Conservation (phyloP, 495 filamentous ascomycete genomes). For the Xanthoparmelia taractica region DNA sequence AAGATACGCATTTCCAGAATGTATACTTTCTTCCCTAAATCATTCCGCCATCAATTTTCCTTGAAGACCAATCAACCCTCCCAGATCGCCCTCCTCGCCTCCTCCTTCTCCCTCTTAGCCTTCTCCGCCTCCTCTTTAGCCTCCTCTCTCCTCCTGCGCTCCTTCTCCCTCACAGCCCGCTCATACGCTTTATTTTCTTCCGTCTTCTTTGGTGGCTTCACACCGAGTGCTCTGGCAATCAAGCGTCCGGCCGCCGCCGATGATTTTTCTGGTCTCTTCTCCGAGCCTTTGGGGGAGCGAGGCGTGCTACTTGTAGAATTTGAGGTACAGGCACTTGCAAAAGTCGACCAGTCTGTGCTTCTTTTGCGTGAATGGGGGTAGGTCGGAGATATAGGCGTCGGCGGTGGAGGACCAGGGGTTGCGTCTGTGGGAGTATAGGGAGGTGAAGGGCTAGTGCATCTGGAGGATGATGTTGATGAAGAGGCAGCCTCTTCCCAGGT, state of each 20-base stretch:
- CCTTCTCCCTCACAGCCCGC: constrained; percentile 71
- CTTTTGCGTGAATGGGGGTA: constrained; percentile 30
- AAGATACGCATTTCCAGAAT: background rate
- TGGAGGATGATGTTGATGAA: constrained; percentile 28
- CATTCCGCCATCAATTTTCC: background rate
- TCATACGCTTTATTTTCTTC: constrained; percentile 90
- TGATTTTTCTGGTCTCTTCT: constrained; percentile 73
- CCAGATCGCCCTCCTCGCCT: constrained; percentile 71
- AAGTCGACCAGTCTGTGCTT: constrained; percentile 20
- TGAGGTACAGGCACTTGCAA: constrained; percentile 26
- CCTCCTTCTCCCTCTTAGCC: constrained; percentile 60
- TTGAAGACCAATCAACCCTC: constrained; percentile 50
- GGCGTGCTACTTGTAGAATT: constrained; percentile 23
- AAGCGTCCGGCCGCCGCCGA: constrained; percentile 82
- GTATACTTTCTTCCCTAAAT: background rate
- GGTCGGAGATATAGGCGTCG: constrained; percentile 53
- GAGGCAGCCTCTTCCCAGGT: constrained; percentile 78
- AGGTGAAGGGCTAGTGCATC: constrained; percentile 29
- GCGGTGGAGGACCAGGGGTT: constrained; percentile 44
- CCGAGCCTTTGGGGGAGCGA: constrained; percentile 26
- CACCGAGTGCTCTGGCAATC: constrained; percentile 83
- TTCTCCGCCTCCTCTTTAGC: constrained; percentile 59
- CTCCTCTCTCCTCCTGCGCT: constrained; percentile 65
- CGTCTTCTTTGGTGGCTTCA: constrained; percentile 69
- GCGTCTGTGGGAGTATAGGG: constrained; percentile 30